Evolutionary conservation across 371 early-diverging fungal genomes (phyloP).

Genomic region (Umbelopsis sp.): DNA sequence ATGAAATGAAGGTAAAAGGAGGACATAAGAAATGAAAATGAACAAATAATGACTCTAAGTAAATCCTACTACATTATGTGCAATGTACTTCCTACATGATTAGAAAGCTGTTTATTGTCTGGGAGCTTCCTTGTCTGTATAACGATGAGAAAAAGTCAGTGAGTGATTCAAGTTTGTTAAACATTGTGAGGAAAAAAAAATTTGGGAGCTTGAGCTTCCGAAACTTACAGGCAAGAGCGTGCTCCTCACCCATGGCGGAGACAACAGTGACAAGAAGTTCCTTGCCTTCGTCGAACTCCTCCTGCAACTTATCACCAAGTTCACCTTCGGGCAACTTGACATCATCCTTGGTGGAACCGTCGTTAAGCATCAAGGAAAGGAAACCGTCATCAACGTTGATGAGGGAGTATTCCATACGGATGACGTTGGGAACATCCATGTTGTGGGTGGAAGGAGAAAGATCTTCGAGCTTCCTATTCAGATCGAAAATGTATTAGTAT

Average conservation of each 20-base stretch:
- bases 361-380: constrained; percentile 83
- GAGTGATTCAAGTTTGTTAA: no score
- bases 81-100: constrained; percentile 15
- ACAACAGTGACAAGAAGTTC: constrained; percentile 88
- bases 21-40: constrained; percentile 18
- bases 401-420: constrained; percentile 83
- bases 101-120: constrained; percentile 24
- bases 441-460: constrained; percentile 99
- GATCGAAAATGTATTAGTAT: not conserved
- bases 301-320: constrained; percentile 76
- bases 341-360: constrained; percentile 93
- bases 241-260: constrained; percentile 95
- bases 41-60: constrained; percentile 20
- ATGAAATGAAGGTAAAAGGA: constrained; percentile 7
- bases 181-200: not conserved
- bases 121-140: constrained; percentile 49
- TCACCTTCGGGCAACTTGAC: constrained; percentile 92
- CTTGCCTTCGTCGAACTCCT: constrained; percentile 81
- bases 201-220: not conserved
- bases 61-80: constrained; percentile 17
- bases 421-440: constrained; percentile 98
- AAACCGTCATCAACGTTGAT: constrained; percentile 93
- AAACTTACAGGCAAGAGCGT: constrained; percentile 75
- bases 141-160: not conserved
- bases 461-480: constrained; percentile 81